These are phyloP conservation scores for Emmonsia crescens DNA, from an alignment of 2,329 filamentous ascomycete species.

Conservation along the genomic window DNA sequence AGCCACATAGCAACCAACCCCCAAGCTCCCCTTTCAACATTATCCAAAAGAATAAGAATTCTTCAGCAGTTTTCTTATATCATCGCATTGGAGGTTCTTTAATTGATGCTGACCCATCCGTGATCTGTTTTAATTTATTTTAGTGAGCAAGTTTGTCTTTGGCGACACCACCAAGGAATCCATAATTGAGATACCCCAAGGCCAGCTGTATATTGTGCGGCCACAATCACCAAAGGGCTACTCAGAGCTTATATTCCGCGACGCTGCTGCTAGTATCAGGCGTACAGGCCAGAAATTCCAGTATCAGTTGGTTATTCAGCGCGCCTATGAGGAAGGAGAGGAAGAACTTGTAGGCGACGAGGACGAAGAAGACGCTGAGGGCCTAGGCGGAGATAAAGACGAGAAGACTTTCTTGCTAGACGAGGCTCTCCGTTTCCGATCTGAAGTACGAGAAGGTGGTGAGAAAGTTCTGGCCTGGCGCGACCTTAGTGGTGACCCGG, in stretches of 20 bases:
- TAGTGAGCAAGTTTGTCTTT: slow-evolving; percentile 89
- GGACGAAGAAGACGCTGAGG: slow-evolving; percentile 67
- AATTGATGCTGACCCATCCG: not conserved
- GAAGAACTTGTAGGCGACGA: slow-evolving; percentile 88
- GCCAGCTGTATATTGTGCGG: slow-evolving; percentile 93
- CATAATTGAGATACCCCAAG: slow-evolving; percentile 86
- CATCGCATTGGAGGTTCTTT: not conserved
- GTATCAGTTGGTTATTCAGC: slow-evolving; percentile 92
- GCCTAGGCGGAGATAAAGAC: slow-evolving; percentile 69
- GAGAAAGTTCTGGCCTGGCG: slow-evolving; percentile 89
- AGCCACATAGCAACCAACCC: slow-evolving; percentile 15
- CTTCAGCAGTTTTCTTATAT: not conserved
- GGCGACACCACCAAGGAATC: slow-evolving; percentile 81
- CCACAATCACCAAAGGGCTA: slow-evolving; percentile 94
- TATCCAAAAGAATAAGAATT: slow-evolving; percentile 3
- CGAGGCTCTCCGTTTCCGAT: slow-evolving; percentile 76
- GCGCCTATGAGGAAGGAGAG: slow-evolving; percentile 95
- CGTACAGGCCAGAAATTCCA: slow-evolving; percentile 91
- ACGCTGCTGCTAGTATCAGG: slow-evolving; percentile 84
- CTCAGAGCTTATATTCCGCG: slow-evolving; percentile 97
- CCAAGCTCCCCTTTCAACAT: slow-evolving; percentile 2
- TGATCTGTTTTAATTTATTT: not conserved
- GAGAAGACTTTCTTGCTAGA: slow-evolving; percentile 97
- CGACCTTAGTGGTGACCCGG: slow-evolving; percentile 83
- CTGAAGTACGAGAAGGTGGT: slow-evolving; percentile 66